Evolutionary conservation across 2,329 filamentous ascomycete species (phyloP), one percentile per base, ranked within the genome.

Genomic region (Talaromyces sp.): DNA sequence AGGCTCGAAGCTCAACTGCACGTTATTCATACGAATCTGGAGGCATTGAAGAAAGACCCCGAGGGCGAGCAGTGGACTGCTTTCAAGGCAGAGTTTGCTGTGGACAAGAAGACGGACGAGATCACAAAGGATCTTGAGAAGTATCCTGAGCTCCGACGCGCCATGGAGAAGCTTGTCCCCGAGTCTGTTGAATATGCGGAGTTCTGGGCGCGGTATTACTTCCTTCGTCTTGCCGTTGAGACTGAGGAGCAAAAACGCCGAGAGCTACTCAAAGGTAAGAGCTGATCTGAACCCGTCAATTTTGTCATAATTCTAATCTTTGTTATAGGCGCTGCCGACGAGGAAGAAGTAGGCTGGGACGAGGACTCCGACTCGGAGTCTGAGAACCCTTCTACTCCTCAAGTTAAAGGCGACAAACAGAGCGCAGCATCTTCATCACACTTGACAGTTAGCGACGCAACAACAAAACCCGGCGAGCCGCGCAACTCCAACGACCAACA

Each of bases 171-270:
- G 78, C 80, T 96, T 60, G 95, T 99, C n/a, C 95, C 95, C 1
- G 92, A 93, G 75, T 85, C 86, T 68, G 91, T 97, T n/a, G 84
- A 93, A 36, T 99, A 99, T 71, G 84, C 81, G 58, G 85, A 89
- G 58, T 99, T 99, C 74, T 99, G 95, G 93, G 89, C 85, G 72
- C 84, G 95, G 60, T 99, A 99, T 77, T 98, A 98, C 75, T 99
- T 96, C 80, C 79, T 98, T 65, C 84, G 93, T 70, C 89, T 96
- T 71, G 91, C 95, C 17, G 90, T 99, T 65, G 93, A 98, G 79
- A 93, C 90, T 28, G 93, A 96, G 62, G 95, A 99, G 78, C 88
- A 89, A 70, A 87, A 91, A 74, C 84, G 95, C 74, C 88, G 89
- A 68, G 95, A 99, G 75, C 83, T 99, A 61, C 80, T 99, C 25